Conservation (phyloP, 2,329 filamentous ascomycete genomes). For the Cladobotryum mycophilum region DNA sequence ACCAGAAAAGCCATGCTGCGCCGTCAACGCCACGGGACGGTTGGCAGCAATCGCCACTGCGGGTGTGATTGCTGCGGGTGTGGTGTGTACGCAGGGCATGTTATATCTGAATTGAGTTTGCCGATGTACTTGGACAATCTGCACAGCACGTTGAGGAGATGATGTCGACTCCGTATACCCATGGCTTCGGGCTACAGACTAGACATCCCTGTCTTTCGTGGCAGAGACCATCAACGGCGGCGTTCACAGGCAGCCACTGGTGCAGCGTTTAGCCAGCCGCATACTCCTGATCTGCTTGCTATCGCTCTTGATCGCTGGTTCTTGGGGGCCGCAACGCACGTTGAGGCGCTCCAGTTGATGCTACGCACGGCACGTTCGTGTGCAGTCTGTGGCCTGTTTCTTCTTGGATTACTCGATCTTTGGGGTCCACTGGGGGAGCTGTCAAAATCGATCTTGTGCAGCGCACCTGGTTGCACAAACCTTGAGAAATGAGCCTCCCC, state of each 20-base stretch:
- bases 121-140: neutral
- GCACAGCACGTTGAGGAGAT: neutral
- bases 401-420: neutral
- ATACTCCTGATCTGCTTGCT: constrained; percentile 4
- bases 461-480: constrained; percentile 4
- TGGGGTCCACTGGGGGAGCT: constrained; percentile 11
- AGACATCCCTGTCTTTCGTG: too few relatives aligned
- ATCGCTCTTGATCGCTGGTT: neutral
- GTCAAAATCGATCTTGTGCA: constrained; percentile 13
- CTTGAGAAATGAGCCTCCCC: neutral
- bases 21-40: constrained; percentile 9
- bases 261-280: constrained; percentile 6
- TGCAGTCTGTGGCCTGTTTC: neutral
- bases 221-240: neutral
- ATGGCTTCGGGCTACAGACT: too few relatives aligned
- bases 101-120: neutral
- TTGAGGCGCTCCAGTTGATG: constrained; percentile 4
- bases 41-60: too few relatives aligned
- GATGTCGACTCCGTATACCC: neutral
- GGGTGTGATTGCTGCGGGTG: neutral
- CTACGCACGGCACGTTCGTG: constrained; percentile 6
- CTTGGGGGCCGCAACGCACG: constrained; percentile 6
- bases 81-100: neutral
- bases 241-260: neutral
- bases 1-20: constrained; percentile 1